Base-by-base conservation (phyloP, 2,329 filamentous ascomycete species). In the Aspergillus fischeri region DNA sequence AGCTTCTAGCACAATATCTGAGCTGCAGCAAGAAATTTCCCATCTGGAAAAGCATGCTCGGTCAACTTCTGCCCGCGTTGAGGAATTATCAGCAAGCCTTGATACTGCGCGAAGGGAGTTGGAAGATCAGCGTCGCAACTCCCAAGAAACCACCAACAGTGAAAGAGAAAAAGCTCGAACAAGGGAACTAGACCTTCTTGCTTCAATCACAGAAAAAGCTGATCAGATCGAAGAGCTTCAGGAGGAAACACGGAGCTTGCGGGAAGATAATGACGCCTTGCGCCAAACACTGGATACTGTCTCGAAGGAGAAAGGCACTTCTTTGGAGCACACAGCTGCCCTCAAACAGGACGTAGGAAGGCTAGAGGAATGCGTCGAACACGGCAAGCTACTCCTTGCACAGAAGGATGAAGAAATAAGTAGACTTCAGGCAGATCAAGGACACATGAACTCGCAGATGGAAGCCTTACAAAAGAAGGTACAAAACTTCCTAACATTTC, bases 191-290 rank as follows among this genome's bases (percentile, higher is more conserved):
- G 73, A 76, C 32, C 67, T 77, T 25, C 70, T 76, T 24, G 74
- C 78, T 42, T 72, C 67, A 7, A 56, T 77, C 4, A 77, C 77
- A 1, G 74, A 73, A 21, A 79, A 76, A 55, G 75, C 80, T 32
- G 78, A 81, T 54, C 68, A 71, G 5, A 54, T 80, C 4, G 77
- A 79, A 27, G 73, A 76, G 44, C 62, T 77, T 11, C 72, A 78
- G 27, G 70, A 75, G 48, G 63, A 74, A 27, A 55, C 77, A 4
- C 62, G 63, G 45, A 49, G 54, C 17, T 57, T 67, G n/a, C 59
- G 52, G 55, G 57, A 57, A 29, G 63, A 69, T 42, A 66, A 64
- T 56, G 54, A 63, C 20, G 49, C 63, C 28, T 47, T 68, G 8
- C 59, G 57, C 4, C 63, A 64, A 28, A 57, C 54, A 8, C 45